phyloP scores from a whole-genome alignment of 208 protist genomes.

The Trypanosomatidae sp. region DNA sequence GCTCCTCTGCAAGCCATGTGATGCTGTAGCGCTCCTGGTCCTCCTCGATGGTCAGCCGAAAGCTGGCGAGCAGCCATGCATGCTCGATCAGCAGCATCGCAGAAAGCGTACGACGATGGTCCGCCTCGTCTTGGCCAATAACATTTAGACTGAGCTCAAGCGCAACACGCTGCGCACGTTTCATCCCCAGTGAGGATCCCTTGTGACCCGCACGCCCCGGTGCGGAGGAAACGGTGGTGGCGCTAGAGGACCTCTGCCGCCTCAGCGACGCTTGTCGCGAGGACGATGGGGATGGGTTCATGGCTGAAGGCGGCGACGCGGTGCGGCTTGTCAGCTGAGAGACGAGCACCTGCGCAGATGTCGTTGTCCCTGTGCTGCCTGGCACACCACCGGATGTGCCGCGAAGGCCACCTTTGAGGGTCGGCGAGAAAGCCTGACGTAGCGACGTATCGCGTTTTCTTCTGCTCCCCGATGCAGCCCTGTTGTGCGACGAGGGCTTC shows the following conservation, averaged over 20 bases:
- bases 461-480: background rate
- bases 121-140: conserved; percentile 43
- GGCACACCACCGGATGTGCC: background rate
- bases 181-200: background rate
- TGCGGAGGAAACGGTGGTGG: background rate
- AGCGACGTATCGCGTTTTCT: conserved; percentile 27
- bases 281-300: background rate
- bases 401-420: conserved; percentile 16
- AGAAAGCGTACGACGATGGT: conserved; percentile 23
- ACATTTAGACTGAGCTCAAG: conserved; percentile 21
- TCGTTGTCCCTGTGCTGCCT: background rate
- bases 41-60: conserved; percentile 66
- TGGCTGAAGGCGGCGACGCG: background rate
- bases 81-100: conserved; percentile 58
- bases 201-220: background rate
- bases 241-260: background rate
- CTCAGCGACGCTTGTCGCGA: background rate
- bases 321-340: background rate
- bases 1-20: conserved; percentile 79
- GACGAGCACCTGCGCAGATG: background rate
- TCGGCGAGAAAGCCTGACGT: conserved; percentile 30
- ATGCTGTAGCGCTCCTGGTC: conserved; percentile 74
- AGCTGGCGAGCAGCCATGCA: conserved; percentile 50
- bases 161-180: conserved; percentile 11
- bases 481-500: background rate